A percentile compares a stretch with the other conserved stretches of the same genome.
Evolutionary conservation across 129 eudicot species (phyloP).

Genomic region (sunflower (Helianthus annuus)): DNA sequence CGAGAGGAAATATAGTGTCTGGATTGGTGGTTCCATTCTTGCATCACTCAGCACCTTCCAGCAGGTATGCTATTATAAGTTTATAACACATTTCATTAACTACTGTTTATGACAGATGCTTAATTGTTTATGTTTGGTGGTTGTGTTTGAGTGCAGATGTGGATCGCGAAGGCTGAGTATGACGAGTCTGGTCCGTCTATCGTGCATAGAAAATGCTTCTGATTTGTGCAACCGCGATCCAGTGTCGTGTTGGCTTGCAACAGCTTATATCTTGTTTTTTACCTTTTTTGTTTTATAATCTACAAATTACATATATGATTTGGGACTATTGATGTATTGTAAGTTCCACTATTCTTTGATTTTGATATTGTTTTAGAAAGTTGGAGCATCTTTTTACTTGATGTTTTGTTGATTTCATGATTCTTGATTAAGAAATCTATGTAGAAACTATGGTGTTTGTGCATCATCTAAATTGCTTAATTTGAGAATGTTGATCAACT

Average conservation of each 20-base stretch:
- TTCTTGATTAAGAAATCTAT: neutral
- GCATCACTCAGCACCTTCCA: constrained; percentile 20
- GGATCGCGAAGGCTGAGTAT: constrained; percentile 12
- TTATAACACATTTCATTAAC: neutral
- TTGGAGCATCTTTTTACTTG: constrained; percentile 5
- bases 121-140: neutral
- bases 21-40: constrained; percentile 20
- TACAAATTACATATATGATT: constrained; percentile 13
- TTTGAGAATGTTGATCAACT: neutral
- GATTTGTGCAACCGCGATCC: neutral
- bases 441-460: neutral
- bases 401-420: constrained; percentile 12
- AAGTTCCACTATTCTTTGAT: constrained; percentile 10
- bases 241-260: neutral
- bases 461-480: neutral
- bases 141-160: constrained; percentile 4
- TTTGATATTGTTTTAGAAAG: constrained; percentile 12
- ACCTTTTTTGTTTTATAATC: neutral
- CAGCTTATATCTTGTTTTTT: neutral
- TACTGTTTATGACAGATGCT: neutral
- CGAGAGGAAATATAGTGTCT: constrained; percentile 13
- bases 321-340: constrained; percentile 20
- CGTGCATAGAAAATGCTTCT: constrained; percentile 20
- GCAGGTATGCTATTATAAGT: constrained; percentile 1
- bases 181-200: constrained; percentile 14